Evolutionary conservation across 2,329 filamentous ascomycete genomes (phyloP), one percentile per base, ranked within the genome.

Genomic region (Neocucurbitaria cava): DNA sequence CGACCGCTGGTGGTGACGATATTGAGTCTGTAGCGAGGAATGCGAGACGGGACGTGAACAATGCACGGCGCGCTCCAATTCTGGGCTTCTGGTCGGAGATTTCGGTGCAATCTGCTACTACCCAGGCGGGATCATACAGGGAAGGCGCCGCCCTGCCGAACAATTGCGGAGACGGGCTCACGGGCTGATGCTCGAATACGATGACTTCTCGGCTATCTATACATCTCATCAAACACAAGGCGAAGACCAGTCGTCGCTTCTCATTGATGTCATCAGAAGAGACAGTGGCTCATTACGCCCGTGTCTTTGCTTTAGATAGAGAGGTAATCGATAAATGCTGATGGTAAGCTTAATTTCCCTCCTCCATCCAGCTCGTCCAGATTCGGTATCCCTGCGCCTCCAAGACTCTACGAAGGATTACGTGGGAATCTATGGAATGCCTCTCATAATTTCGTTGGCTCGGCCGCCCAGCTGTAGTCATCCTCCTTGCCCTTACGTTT

Each of bases 401-500:
- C 17, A 35, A 33, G 30, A 46, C 26, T 31, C 26, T 33, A 41
- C 5, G 40, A 53, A 40, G 3, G 30, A 51, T 56, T 46, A 49
- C 52, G 41, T 40, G n/a, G n/a, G n/a, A n/a, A n/a, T n/a, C n/a
- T n/a, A n/a, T 39, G 46, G 31, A 17, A 43, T 20, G 23, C 26
- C 38, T 24, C 20, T 33, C 39, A 26, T 38, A 21, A 42, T 47
- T 30, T 50, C 33, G 26, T 36, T 48, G 23, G 11, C 28, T 33
- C 46, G 30, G 28, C 20, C 18, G 23, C 36, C 36, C 36, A 39
- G 36, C 36, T 21, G 9, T n/a, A 17, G 3, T 11, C 31, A 38
- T 38, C n/a, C n/a, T n/a, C 35, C 52, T 47, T 49, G 31, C 18
- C 21, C 48, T 40, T 30, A n/a, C 20, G 56, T 62, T 58, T 62